Evolutionary conservation across 2,329 filamentous ascomycete species (phyloP).

Genomic region (Beauveria sp.): DNA sequence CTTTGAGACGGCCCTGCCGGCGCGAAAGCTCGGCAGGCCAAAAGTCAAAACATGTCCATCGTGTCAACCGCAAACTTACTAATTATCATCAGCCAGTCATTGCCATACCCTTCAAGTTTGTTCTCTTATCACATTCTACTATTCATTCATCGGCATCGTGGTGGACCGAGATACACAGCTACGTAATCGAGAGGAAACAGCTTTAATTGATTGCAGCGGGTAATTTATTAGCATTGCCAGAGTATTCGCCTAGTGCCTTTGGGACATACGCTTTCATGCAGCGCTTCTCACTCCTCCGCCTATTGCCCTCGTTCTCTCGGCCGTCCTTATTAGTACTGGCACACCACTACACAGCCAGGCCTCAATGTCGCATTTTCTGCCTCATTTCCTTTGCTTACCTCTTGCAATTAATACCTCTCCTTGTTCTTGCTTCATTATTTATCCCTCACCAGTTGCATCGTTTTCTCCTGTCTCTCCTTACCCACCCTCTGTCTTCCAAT

Average conservation of each 20-base stretch:
- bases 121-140: background rate
- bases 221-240: background rate
- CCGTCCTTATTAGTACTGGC: background rate
- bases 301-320: background rate
- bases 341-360: background rate
- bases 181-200: background rate
- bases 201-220: background rate
- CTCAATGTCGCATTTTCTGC: background rate
- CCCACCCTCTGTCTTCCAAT: slow-evolving; percentile 1
- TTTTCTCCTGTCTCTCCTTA: background rate
- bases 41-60: slow-evolving; percentile 14
- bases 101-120: background rate
- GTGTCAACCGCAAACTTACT: slow-evolving; percentile 16
- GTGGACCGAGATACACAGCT: background rate
- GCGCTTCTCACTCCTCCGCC: background rate
- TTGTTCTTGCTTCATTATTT: background rate
- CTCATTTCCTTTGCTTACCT: background rate
- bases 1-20: slow-evolving; percentile 28
- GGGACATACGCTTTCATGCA: no score
- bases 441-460: background rate
- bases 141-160: background rate
- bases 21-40: slow-evolving; percentile 32
- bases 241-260: background rate
- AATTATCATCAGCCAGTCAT: background rate
- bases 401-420: background rate